Evolutionary conservation across 2,329 filamentous ascomycete genomes (phyloP), one percentile per base, ranked within the genome.

Genomic region (Arthrobotrys conoides): DNA sequence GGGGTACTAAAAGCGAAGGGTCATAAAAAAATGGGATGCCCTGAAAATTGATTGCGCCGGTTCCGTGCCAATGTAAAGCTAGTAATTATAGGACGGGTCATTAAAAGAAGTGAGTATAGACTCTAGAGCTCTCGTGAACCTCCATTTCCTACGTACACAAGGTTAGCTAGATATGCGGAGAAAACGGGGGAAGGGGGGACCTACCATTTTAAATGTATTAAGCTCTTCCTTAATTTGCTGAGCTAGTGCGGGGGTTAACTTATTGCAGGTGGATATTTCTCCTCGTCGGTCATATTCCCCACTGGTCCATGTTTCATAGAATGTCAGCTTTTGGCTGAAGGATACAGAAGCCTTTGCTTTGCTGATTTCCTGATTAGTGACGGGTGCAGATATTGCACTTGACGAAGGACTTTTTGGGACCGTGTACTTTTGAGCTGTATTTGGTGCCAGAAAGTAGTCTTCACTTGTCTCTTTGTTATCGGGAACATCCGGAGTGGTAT

Each of bases 61-160:
- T 64, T 80, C 76, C 76, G 69, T 81, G 73, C 71, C 76, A 36
- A 76, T 75, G 59, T 76, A 81, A 75, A 76, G 71, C 64, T 67
- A 76, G 14, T 44, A 44, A 44, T 64, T 80, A 57, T 80, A 57
- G 59, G 33, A 80, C 73, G 69, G 72, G 81, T 88, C 86, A 86
- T 95, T 90, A 99, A 88, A 99, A 98, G 89, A 99, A 99, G 89
- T 99, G 96, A 82, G 96, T 99, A 88, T 99, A 97, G 83, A 97
- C 94, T 87, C 98, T 99, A 81, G 96, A 98, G 84, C 92, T 93
- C 86, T 98, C 96, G 85, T 99, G 96, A 83, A 99, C 96, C 87
- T 98, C 96, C 96, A 99, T 99, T 87, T 99, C 96, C 96, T 98
- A 65, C 9, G 27, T 9, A 57, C 2, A 1, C 0, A 24, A 55